Conservation (phyloP, 768 basidiomycete genomes). For the Tephrocybe sp. region DNA sequence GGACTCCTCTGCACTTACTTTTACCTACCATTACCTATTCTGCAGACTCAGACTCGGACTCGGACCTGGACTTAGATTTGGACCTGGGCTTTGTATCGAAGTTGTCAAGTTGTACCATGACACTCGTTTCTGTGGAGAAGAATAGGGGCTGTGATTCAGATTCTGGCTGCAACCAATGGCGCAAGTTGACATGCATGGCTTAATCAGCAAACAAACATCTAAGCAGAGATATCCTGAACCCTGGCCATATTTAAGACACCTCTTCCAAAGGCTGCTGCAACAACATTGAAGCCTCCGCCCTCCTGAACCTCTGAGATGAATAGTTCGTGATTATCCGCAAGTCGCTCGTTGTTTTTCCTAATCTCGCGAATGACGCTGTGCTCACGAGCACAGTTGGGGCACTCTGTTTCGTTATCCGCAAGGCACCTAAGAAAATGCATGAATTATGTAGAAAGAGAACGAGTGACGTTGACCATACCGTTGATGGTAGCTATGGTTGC, state of each 20-base stretch:
- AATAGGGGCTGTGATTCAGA: too few relatives aligned
- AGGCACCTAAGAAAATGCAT: slow-evolving; percentile 59
- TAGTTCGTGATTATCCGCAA: slow-evolving; percentile 81
- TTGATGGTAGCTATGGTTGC: slow-evolving; percentile 95
- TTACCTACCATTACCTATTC: too few relatives aligned
- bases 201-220: too few relatives aligned
- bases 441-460: not conserved
- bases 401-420: slow-evolving; percentile 87
- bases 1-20: too few relatives aligned
- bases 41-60: not conserved
- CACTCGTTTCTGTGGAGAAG: too few relatives aligned
- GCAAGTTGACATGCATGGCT: too few relatives aligned
- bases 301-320: slow-evolving; percentile 76
- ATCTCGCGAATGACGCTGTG: slow-evolving; percentile 92
- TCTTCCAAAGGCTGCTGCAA: slow-evolving; percentile 69
- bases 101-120: too few relatives aligned
- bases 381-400: slow-evolving; percentile 84
- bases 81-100: too few relatives aligned
- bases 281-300: slow-evolving; percentile 72
- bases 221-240: slow-evolving; percentile 30
- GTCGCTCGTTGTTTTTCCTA: slow-evolving; percentile 76
- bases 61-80: not conserved
- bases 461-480: slow-evolving; percentile 58
- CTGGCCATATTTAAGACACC: slow-evolving; percentile 55
- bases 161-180: too few relatives aligned